Evolutionary conservation across 139 green algal species (phyloP).

Genomic region (Limnomonas spitsbergensis): DNA sequence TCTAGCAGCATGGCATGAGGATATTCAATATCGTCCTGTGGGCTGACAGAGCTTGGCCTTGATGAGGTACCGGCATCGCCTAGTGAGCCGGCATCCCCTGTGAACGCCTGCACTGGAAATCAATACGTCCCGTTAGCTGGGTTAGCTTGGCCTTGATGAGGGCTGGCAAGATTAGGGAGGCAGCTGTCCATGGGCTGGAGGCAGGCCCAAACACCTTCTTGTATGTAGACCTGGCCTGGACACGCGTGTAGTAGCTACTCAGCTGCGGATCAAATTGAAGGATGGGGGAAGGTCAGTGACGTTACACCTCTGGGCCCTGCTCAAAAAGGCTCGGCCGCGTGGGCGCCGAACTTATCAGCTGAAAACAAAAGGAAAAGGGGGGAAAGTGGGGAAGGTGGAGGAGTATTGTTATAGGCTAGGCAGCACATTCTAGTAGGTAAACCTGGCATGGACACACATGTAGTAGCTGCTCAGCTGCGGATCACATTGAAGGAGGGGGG

Average conservation of each 20-base stretch:
- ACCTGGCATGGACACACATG: background rate
- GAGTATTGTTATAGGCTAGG: no score
- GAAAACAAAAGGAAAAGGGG: background rate
- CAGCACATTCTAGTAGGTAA: background rate
- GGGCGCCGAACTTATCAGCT: background rate
- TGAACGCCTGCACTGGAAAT: no score
- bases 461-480: background rate
- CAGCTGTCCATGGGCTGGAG: slow-evolving; percentile 38
- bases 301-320: background rate
- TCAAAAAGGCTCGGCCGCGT: background rate
- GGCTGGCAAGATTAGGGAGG: slow-evolving; percentile 76
- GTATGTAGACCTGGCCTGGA: background rate
- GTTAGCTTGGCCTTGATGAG: slow-evolving; percentile 83
- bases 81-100: no score
- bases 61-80: no score
- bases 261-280: background rate
- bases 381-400: background rate
- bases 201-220: background rate
- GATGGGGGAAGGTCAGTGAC: background rate
- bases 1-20: no score
- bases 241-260: background rate
- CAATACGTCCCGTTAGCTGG: no score
- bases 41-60: no score
- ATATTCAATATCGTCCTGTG: no score
- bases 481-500: background rate